Percentiles rank a stretch among this genome's conserved stretches.
Conservation (phyloP, 176 grass and related monocot species). For the Dendrocalamus sinicus region DNA sequence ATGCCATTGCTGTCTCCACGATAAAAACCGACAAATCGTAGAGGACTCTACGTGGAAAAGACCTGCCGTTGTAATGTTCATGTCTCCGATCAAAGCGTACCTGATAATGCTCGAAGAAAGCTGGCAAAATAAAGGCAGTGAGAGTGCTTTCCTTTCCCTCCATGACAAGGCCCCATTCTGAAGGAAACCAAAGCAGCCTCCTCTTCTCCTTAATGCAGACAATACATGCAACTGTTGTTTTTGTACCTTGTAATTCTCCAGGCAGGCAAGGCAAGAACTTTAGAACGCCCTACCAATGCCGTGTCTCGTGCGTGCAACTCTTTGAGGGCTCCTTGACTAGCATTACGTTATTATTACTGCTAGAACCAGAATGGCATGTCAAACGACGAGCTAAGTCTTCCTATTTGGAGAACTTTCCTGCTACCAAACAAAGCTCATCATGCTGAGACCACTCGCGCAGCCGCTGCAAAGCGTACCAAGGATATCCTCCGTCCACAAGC, state of each 20-base stretch:
- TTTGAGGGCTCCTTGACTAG: conserved; percentile 34
- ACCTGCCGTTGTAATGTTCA: conserved; percentile 14
- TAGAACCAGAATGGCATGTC: conserved; percentile 21
- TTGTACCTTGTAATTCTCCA: neutral
- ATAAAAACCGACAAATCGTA: conserved; percentile 28
- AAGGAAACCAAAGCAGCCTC: neutral
- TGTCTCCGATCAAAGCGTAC: conserved; percentile 28
- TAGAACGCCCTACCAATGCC: neutral
- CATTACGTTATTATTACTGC: conserved; percentile 1
- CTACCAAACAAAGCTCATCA: conserved; percentile 50
- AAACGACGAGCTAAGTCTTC: neutral
- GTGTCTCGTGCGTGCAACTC: conserved; percentile 4
- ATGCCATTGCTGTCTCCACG: conserved; percentile 43
- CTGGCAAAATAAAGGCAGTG: neutral
- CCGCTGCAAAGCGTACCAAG: conserved; percentile 43
- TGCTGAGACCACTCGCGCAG: conserved; percentile 40
- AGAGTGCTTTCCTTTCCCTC: conserved; percentile 17
- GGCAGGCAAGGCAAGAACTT: conserved; percentile 7
- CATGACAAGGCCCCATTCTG: conserved; percentile 6
- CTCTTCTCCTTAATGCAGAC: neutral
- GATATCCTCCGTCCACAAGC: conserved; percentile 43
- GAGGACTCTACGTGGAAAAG: conserved; percentile 49
- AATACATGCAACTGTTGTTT: neutral
- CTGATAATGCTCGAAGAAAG: conserved; percentile 44
- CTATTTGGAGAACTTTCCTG: conserved; percentile 43